Percentiles rank a stretch among this genome's conserved stretches.
Conservation (phyloP, 2,329 filamentous ascomycete species). For the Parastagonospora nodorum region DNA sequence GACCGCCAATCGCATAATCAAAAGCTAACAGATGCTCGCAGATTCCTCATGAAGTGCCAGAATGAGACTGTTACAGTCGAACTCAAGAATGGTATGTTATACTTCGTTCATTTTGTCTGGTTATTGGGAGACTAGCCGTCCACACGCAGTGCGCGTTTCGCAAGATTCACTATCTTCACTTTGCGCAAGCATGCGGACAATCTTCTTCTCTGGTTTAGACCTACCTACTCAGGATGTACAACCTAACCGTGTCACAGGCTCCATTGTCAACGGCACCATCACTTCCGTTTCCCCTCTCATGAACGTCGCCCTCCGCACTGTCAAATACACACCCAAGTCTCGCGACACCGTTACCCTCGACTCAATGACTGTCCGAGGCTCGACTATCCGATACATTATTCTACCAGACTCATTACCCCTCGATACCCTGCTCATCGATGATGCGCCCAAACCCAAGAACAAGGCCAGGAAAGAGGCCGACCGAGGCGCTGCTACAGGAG, state of each 20-base stretch:
- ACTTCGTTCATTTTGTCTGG: neutral
- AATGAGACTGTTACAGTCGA: slow-evolving; percentile 99
- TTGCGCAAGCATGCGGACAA: too few relatives aligned
- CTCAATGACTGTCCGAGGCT: slow-evolving; percentile 95
- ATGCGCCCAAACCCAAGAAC: slow-evolving; percentile 98
- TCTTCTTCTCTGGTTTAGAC: too few relatives aligned
- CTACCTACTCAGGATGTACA: too few relatives aligned
- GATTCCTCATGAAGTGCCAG: slow-evolving; percentile 98
- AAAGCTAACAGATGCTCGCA: slow-evolving; percentile 49
- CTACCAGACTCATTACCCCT: slow-evolving; percentile 93
- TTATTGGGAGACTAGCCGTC: neutral
- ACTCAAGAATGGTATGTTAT: slow-evolving; percentile 84
- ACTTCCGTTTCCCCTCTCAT: slow-evolving; percentile 96
- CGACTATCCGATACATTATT: slow-evolving; percentile 95
- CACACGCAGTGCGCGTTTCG: too few relatives aligned
- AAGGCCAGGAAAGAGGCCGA: slow-evolving; percentile 92
- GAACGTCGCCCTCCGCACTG: slow-evolving; percentile 94
- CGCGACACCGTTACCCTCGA: slow-evolving; percentile 88
- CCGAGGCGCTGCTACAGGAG: slow-evolving; percentile 56
- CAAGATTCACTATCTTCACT: too few relatives aligned
- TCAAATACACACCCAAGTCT: slow-evolving; percentile 93
- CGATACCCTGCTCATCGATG: slow-evolving; percentile 93
- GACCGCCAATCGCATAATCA: neutral
- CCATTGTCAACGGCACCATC: slow-evolving; percentile 95
- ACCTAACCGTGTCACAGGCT: slow-evolving; percentile 63